Evolutionary conservation across 148 eudicot genomes (phyloP).

Genomic region (Rhododendron mucronatum): DNA sequence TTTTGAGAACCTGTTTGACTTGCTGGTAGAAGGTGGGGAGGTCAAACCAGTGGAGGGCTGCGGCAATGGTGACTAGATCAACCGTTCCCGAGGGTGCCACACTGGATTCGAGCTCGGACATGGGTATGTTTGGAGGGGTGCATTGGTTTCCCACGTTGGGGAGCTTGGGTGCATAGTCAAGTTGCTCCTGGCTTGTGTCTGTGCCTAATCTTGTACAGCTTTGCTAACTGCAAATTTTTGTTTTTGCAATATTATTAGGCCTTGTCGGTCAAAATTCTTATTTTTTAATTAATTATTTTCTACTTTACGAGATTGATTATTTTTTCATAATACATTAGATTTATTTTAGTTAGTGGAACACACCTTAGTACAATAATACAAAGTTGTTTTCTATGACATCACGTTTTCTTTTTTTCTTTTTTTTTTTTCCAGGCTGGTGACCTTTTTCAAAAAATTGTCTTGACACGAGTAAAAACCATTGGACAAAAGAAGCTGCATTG

Average conservation of each 20-base stretch:
- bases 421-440: too few species aligned
- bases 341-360: too few species aligned
- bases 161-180: conserved; percentile 60
- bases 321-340: too few species aligned
- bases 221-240: conserved; percentile 36
- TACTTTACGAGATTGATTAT: too few species aligned
- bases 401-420: too few species aligned
- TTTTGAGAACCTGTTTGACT: conserved; percentile 56
- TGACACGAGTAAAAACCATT: conserved; percentile 9
- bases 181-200: conserved; percentile 73
- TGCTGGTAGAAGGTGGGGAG: conserved; percentile 52
- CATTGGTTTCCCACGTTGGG: conserved; percentile 57
- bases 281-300: too few species aligned
- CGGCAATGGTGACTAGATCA: conserved; percentile 69
- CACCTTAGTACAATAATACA: background rate
- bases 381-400: too few species aligned
- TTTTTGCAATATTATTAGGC: too few species aligned
- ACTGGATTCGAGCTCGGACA: conserved; percentile 18
- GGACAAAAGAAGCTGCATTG: too few species aligned
- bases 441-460: background rate
- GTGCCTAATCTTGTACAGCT: conserved; percentile 68
- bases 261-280: too few species aligned
- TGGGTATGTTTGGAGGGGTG: conserved; percentile 43
- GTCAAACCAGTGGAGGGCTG: conserved; percentile 85
- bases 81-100: conserved; percentile 38